phyloP scores from a whole-genome alignment of 768 basidiomycete species.

The Termitomyces heimii region DNA sequence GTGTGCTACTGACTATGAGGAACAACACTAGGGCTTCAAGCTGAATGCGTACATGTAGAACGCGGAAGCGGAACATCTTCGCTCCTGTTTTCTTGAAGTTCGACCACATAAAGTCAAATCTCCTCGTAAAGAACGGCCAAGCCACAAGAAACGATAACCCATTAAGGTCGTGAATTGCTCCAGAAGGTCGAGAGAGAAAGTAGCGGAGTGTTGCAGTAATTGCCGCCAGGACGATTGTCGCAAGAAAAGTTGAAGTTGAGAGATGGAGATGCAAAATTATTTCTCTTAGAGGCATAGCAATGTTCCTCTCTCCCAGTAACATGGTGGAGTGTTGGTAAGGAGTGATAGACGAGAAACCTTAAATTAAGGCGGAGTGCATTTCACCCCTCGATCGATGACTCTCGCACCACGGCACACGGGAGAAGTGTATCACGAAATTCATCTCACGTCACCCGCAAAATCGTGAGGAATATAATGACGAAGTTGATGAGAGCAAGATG shows the following conservation, averaged over 20 bases:
- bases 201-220: neutral
- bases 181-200: neutral
- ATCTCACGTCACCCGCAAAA: neutral
- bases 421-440: neutral
- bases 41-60: constrained; percentile 17
- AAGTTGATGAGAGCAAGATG: too few species aligned
- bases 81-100: constrained; percentile 19
- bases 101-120: constrained; percentile 23
- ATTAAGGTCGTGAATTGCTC: constrained; percentile 14
- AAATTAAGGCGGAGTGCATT: too few species aligned
- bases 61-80: constrained; percentile 22
- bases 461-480: neutral
- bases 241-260: neutral
- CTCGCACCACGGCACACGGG: neutral
- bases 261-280: neutral
- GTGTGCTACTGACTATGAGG: constrained; percentile 11
- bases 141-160: constrained; percentile 22
- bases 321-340: neutral
- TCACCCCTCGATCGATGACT: neutral
- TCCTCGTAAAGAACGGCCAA: constrained; percentile 26
- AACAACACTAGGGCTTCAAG: neutral
- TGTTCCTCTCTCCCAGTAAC: neutral
- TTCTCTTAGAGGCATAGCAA: neutral
- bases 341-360: neutral
- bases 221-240: neutral